These are phyloP conservation scores for Fusarium redolens DNA, from an alignment of 2,329 filamentous ascomycete genomes.

Conservation along the genomic window DNA sequence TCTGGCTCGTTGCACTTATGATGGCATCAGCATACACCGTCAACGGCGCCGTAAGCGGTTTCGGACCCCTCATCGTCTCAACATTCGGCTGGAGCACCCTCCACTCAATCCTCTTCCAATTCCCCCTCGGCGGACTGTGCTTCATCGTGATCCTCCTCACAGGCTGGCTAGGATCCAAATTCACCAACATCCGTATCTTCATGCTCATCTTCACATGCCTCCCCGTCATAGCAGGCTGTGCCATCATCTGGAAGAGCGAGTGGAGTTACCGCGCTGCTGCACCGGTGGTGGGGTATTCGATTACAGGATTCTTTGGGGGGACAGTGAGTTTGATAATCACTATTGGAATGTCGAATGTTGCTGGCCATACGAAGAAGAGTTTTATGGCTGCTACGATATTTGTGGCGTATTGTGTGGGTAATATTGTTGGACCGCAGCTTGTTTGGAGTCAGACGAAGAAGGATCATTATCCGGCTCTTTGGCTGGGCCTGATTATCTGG, in stretches of 20 bases:
- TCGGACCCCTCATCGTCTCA: constrained; percentile 77
- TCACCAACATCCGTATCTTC: constrained; percentile 72
- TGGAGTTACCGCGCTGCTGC: constrained; percentile 74
- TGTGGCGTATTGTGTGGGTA: constrained; percentile 79
- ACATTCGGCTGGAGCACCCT: constrained; percentile 75
- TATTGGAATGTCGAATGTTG: constrained; percentile 73
- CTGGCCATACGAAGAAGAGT: constrained; percentile 81
- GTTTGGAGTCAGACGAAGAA: constrained; percentile 73
- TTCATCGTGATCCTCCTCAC: constrained; percentile 73
- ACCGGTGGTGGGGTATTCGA: constrained; percentile 76
- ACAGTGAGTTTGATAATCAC: constrained; percentile 71
- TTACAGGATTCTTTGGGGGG: constrained; percentile 79
- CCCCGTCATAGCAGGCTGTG: constrained; percentile 79
- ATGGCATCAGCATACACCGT: constrained; percentile 78
- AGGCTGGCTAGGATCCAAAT: constrained; percentile 70
- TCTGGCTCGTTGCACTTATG: constrained; percentile 73
- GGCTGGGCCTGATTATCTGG: constrained; percentile 74
- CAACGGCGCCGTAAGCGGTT: constrained; percentile 77
- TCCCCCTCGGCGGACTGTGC: constrained; percentile 77
- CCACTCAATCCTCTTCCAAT: constrained; percentile 77
- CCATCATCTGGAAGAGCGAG: constrained; percentile 76
- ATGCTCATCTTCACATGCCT: constrained; percentile 75
- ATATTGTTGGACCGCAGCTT: constrained; percentile 80
- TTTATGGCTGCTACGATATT: constrained; percentile 80
- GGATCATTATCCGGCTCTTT: constrained; percentile 77